These are phyloP conservation scores for Platanus orientalis DNA, from an alignment of 164 flowering plant genomes.

Conservation along the genomic window DNA sequence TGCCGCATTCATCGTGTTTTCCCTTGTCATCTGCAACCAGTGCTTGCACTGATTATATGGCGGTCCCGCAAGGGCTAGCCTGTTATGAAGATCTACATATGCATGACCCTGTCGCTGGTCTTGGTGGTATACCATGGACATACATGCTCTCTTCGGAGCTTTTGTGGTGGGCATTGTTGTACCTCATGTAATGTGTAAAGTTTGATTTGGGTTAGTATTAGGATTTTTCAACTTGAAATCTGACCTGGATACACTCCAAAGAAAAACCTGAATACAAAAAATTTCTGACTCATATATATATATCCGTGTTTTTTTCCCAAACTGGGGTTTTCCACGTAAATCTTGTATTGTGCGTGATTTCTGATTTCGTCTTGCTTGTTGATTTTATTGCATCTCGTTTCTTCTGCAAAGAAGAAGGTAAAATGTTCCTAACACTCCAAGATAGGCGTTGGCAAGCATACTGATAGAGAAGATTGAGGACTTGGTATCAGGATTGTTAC, in stretches of 20 bases:
- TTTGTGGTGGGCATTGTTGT: conserved; percentile 44
- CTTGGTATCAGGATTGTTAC: conserved; percentile 29
- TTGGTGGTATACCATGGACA: conserved; percentile 30
- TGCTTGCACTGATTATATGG: conserved; percentile 35
- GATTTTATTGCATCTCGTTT: too few species aligned
- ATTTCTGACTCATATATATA: too few species aligned
- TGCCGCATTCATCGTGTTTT: conserved; percentile 39
- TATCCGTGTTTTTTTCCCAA: too few species aligned
- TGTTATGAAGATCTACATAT: conserved; percentile 42
- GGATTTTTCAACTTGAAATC: too few species aligned
- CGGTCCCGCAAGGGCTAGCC: conserved; percentile 32
- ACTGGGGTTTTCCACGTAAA: too few species aligned
- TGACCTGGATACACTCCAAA: too few species aligned
- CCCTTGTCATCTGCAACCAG: conserved; percentile 37
- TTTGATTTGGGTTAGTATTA: too few species aligned
- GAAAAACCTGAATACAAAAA: too few species aligned
- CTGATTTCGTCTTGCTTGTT: too few species aligned
- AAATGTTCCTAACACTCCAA: conserved; percentile 29
- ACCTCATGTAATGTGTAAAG: too few species aligned
- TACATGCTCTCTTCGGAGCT: conserved; percentile 35
- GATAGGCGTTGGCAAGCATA: conserved; percentile 23
- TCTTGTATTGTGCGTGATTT: too few species aligned
- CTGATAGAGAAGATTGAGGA: conserved; percentile 35
- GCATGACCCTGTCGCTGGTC: conserved; percentile 31
- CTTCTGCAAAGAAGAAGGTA: too few species aligned